A percentile compares a stretch with the other conserved stretches of the same genome.
Evolutionary conservation across 108 stramenopile species (phyloP).

Genomic region (Cyclotella choctawhatcheeana): DNA sequence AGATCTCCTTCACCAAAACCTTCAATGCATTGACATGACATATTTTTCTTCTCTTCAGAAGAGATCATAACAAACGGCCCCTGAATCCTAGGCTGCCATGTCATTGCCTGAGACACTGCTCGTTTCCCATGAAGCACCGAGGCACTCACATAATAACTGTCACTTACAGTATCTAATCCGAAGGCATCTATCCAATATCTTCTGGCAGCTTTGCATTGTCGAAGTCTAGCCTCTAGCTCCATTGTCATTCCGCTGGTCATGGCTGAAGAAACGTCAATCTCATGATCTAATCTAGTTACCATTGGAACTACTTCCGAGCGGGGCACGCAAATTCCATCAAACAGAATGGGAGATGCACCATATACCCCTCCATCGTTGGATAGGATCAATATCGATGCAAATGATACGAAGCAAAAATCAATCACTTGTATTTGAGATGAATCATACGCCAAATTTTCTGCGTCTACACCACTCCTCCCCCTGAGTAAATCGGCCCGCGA

Average conservation of each 20-base stretch:
- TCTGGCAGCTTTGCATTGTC: constrained; percentile 41
- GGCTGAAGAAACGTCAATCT: constrained; percentile 28
- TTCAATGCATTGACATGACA: constrained; percentile 40
- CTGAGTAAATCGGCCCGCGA: constrained; percentile 25
- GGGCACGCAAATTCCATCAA: constrained; percentile 68
- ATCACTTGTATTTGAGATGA: constrained; percentile 17
- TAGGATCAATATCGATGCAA: constrained; percentile 50
- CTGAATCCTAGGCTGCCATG: constrained; percentile 45
- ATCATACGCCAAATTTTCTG: no score
- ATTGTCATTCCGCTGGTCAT: constrained; percentile 25
- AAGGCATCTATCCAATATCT: constrained; percentile 44
- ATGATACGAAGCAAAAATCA: constrained; percentile 53
- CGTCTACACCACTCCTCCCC: constrained; percentile 21
- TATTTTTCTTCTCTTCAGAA: constrained; percentile 10
- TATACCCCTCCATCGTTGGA: constrained; percentile 59
- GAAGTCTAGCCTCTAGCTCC: constrained; percentile 31
- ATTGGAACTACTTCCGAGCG: constrained; percentile 42
- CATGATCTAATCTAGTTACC: constrained; percentile 24
- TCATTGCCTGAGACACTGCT: constrained; percentile 25
- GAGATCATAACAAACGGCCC: constrained; percentile 31
- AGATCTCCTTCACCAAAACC: constrained; percentile 57
- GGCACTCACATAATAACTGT: constrained; percentile 43
- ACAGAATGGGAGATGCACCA: constrained; percentile 70
- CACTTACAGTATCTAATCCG: constrained; percentile 11
- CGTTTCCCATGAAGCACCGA: constrained; percentile 18